Evolutionary conservation across 176 grass and related monocot genomes (phyloP).

Genomic region (Lolium rigidum): DNA sequence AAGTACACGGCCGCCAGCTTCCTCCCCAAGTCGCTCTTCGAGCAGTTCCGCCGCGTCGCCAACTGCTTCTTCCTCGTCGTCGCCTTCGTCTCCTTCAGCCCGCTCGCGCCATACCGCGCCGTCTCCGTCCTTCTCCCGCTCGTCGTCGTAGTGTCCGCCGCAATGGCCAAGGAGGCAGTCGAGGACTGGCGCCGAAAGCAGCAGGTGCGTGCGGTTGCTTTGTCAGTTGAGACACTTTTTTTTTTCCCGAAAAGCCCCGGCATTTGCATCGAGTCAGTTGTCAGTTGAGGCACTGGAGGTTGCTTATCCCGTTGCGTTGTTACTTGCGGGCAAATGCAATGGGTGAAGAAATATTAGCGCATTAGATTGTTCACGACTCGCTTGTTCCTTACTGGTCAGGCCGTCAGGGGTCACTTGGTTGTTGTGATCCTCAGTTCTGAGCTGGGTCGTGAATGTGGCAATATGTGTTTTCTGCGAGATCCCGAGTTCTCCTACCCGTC

Average conservation of each 20-base stretch:
- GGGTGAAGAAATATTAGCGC: neutral
- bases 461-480: neutral
- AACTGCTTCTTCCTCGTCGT: constrained; percentile 91
- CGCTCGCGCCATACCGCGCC: constrained; percentile 81
- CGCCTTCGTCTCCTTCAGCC: constrained; percentile 75
- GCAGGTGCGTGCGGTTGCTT: constrained; percentile 54
- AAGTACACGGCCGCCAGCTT: constrained; percentile 85
- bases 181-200: constrained; percentile 85
- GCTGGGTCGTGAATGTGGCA: neutral
- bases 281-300: constrained; percentile 1
- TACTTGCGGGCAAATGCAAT: neutral
- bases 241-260: no score
- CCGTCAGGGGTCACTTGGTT: neutral
- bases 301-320: constrained; percentile 24
- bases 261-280: neutral
- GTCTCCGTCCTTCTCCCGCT: constrained; percentile 87
- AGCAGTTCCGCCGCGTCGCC: constrained; percentile 94
- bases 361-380: neutral
- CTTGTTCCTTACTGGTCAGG: neutral
- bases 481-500: no score
- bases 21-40: constrained; percentile 90
- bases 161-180: constrained; percentile 89
- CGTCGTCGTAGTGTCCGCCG: constrained; percentile 77
- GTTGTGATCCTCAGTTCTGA: constrained; percentile 3
- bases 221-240: neutral